Percentiles rank a stretch among this genome's conserved stretches.
These are phyloP conservation scores for Cadophora gregata DNA, from an alignment of 2,329 filamentous ascomycete species.

Conservation along the genomic window DNA sequence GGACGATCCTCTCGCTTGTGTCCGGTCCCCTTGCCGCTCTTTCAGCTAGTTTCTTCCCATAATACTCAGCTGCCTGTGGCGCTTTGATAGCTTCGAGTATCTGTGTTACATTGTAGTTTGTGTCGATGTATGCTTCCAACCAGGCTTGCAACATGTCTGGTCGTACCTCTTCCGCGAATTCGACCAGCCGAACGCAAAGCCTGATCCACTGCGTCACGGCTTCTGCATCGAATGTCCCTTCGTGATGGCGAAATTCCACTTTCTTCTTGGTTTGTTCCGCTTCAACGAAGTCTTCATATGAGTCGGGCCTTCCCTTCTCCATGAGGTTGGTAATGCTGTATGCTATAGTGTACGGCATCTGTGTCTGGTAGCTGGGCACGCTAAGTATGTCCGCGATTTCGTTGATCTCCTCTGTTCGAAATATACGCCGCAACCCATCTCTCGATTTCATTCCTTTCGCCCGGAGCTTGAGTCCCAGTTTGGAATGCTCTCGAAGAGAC, in stretches of 20 bases:
- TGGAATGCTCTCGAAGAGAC: constrained; percentile 20
- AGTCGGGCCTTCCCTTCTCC: neutral
- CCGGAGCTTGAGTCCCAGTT: neutral
- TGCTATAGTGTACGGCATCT: neutral
- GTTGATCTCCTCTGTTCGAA: neutral
- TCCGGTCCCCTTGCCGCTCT: neutral
- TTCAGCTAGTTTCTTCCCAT: neutral
- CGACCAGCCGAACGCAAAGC: constrained; percentile 29
- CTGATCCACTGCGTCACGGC: constrained; percentile 35
- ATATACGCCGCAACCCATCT: neutral
- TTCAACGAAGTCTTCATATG: neutral
- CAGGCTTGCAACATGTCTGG: neutral
- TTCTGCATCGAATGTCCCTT: constrained; percentile 31
- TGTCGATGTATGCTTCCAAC: neutral
- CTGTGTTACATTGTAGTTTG: neutral
- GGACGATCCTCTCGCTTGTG: neutral
- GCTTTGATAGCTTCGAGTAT: neutral
- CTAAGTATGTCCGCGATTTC: neutral
- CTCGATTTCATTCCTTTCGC: neutral
- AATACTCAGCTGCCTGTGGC: neutral
- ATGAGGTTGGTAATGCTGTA: neutral
- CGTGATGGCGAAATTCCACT: constrained; percentile 41
- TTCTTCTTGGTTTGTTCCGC: constrained; percentile 17
- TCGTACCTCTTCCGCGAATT: constrained; percentile 21
- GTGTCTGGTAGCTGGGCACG: neutral